Evolutionary conservation across 1,139 yeast genomes (phyloP).

Genomic region (Zhuliangozyma parablackwelliae): DNA sequence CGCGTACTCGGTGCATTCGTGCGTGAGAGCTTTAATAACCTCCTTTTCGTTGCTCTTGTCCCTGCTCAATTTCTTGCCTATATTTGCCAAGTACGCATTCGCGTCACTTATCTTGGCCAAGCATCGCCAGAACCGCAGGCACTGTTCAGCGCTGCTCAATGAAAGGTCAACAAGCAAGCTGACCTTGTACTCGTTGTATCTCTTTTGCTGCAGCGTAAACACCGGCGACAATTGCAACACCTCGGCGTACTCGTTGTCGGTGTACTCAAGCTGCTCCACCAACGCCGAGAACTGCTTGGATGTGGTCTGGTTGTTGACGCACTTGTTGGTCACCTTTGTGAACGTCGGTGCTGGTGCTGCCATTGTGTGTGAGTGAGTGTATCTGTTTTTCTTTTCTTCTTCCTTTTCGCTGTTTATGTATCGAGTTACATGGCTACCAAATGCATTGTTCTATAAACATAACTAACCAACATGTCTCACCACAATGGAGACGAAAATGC

Average conservation of each 20-base stretch:
- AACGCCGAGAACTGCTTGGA: constrained; percentile 16
- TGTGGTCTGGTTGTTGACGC: constrained; percentile 9
- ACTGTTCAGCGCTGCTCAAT: constrained; percentile 1
- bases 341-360: constrained; percentile 4
- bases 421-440: no score
- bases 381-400: not conserved
- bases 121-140: constrained; percentile 4
- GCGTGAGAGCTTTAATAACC: not conserved
- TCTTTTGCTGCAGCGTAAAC: constrained; percentile 5
- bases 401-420: no score
- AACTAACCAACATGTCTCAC: no score
- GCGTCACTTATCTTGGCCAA: constrained; percentile 1
- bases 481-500: no score
- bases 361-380: not conserved
- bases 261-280: constrained; percentile 15
- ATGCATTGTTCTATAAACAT: no score
- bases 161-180: constrained; percentile 2
- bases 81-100: constrained; percentile 1
- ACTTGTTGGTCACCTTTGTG: constrained; percentile 13
- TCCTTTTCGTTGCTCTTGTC: constrained; percentile 1
- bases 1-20: constrained; percentile 2
- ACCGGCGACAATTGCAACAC: constrained; percentile 12
- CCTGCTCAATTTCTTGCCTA: constrained; percentile 1
- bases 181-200: constrained; percentile 2
- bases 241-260: constrained; percentile 12